Percentiles rank a stretch among this genome's conserved stretches.
phyloP scores from a whole-genome alignment of 2,329 filamentous ascomycete species.

The Albophoma yamanashiensis region DNA sequence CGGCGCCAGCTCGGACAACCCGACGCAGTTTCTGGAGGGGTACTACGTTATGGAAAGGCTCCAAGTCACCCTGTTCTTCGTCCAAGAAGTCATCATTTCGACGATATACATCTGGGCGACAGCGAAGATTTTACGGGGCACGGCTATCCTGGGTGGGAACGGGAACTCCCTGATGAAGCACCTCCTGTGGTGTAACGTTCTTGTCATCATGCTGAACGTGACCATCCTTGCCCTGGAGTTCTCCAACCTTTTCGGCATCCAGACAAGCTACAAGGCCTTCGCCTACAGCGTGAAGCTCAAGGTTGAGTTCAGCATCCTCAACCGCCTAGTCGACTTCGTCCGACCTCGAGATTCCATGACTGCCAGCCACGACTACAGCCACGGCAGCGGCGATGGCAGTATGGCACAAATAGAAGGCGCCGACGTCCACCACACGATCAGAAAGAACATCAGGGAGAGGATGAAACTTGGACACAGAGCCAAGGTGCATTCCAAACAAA shows the following conservation, averaged over 20 bases:
- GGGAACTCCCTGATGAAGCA: background rate
- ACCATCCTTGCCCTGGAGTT: constrained; percentile 9
- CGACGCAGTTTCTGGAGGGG: background rate
- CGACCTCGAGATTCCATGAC: background rate
- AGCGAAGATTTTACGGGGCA: background rate
- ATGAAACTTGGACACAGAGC: background rate
- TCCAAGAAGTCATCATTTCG: background rate
- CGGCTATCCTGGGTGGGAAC: background rate
- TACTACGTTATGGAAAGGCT: background rate
- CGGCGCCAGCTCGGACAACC: background rate
- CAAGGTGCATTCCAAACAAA: background rate
- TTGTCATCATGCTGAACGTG: background rate
- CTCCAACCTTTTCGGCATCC: constrained; percentile 22
- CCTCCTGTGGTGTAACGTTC: background rate
- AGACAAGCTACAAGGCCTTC: constrained; percentile 12
- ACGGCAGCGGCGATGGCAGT: background rate
- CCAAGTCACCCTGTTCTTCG: background rate
- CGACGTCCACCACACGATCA: background rate
- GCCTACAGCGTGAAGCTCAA: constrained; percentile 26
- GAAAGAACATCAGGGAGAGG: background rate
- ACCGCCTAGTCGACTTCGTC: constrained; percentile 17
- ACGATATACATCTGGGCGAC: background rate
- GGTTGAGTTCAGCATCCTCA: constrained; percentile 26
- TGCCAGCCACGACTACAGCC: background rate
- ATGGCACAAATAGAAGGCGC: background rate